Base-by-base conservation (phyloP, 176 grass and related monocot genomes). In the Alopecurus myosuroides region DNA sequence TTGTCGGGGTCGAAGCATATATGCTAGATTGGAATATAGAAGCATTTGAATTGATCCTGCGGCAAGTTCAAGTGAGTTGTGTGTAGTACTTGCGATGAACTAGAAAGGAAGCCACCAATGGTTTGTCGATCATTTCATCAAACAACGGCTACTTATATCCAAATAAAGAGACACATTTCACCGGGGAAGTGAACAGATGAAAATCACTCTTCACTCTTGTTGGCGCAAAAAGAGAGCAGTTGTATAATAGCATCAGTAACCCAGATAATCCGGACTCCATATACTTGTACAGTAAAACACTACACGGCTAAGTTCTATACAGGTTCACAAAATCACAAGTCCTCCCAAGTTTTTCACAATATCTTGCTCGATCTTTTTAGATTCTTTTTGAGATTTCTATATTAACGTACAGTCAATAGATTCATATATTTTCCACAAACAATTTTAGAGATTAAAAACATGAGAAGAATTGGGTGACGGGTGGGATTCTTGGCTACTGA, bases 401-500 rank as follows among this genome's bases (percentile, higher is more conserved):
- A 26, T 11, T 28, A 29, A 29, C 14, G 25, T 12, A 61, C 30
- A 28, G 19, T 2, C 12, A 57, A 28, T 3, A 41, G 13, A 9
- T 60, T 39, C 34, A 78, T 29, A 36, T 33, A 15, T 20, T 30
- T 25, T 31, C 4, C 6, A 71, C n/a, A 44, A 13, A 7, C 1
- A 11, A n/a, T 22, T 7, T 11, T 26, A 69, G 7, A 5, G 42
- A 26, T 4, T 8, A 15, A 7, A 82, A 48, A 51, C 50, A 49
- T 61, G 51, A 51, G 4, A 22, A n/a, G 9, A 58, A 55, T 8
- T 72, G 8, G 33, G 18, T 42, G 1, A 1, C 63, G 8, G 33
- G 18, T 42, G 1, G 1, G 11, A 18, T 17, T 0, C 61, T 13
- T 33, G 30, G 62, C 6, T 88, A 77, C 94, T n/a, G 13, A 98